phyloP scores from a whole-genome alignment of 352 stramenopile species.

The Pilasporangium apinafurcum region DNA sequence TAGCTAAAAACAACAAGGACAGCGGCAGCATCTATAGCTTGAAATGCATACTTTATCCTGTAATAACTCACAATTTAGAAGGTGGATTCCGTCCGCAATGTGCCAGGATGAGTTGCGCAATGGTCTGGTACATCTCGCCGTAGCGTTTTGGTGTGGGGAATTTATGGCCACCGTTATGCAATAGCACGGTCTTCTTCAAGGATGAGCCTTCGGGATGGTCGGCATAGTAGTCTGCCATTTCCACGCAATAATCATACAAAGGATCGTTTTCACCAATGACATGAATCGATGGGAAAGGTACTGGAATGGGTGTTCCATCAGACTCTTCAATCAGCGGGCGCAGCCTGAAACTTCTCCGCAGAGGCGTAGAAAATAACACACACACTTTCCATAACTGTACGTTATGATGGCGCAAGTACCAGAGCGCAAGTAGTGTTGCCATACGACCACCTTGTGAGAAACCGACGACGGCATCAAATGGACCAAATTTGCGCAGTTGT shows the following conservation, averaged over 20 bases:
- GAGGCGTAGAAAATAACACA: constrained; percentile 10
- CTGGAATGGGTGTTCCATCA: constrained; percentile 2
- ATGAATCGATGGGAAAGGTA: constrained; percentile 21
- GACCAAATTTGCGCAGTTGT: constrained; percentile 18
- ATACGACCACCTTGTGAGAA: constrained; percentile 45
- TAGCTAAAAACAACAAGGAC: no score
- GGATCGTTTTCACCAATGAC: constrained; percentile 16
- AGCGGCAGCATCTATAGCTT: no score
- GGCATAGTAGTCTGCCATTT: constrained; percentile 16
- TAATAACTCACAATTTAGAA: no score
- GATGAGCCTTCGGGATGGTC: constrained; percentile 6
- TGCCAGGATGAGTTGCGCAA: constrained; percentile 12
- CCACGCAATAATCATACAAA: constrained; percentile 10
- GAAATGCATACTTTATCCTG: no score
- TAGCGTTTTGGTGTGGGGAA: constrained; percentile 27
- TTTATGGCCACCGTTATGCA: constrained; percentile 35
- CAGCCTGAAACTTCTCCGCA: no score
- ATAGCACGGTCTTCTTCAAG: constrained; percentile 17
- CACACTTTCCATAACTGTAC: constrained; percentile 26
- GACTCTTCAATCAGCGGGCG: constrained; percentile 6
- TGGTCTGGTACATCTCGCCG: constrained; percentile 14
- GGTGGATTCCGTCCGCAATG: no score
- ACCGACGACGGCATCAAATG: constrained; percentile 36
- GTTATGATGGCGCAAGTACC: constrained; percentile 16
- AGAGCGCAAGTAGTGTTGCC: constrained; percentile 20